These are phyloP conservation scores for Candolleomyces efflorescens DNA, from an alignment of 768 basidiomycete species.

Conservation along the genomic window DNA sequence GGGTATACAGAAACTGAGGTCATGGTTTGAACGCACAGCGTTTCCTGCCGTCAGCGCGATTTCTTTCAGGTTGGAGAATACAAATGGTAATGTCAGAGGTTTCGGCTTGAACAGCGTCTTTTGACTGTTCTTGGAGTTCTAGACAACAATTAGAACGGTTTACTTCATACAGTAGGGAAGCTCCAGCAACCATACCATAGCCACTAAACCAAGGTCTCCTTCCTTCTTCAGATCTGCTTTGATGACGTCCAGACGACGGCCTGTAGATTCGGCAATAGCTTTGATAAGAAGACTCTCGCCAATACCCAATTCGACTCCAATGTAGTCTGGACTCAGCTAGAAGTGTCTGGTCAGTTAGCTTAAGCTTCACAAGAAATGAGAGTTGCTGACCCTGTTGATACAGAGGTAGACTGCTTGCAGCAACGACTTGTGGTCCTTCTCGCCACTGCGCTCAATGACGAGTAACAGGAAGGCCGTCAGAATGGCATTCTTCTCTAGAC, in stretches of 20 bases:
- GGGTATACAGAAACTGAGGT: not conserved
- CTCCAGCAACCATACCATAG: slow-evolving; percentile 59
- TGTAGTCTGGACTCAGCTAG: slow-evolving; percentile 92
- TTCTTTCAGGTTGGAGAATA: slow-evolving; percentile 87
- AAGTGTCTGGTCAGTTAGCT: slow-evolving; percentile 7
- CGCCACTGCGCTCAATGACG: slow-evolving; percentile 81
- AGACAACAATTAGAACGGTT: not conserved
- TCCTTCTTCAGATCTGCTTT: slow-evolving; percentile 93
- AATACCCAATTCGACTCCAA: slow-evolving; percentile 93
- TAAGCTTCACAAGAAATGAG: not conserved
- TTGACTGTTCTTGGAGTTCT: slow-evolving; percentile 94
- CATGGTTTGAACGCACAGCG: slow-evolving; percentile 43
- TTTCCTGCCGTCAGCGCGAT: slow-evolving; percentile 86
- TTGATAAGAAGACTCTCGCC: slow-evolving; percentile 94
- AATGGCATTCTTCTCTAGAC: slow-evolving; percentile 85
- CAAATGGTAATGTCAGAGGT: slow-evolving; percentile 79
- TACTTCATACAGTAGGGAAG: not conserved
- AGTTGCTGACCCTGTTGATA: slow-evolving; percentile 78
- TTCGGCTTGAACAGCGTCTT: slow-evolving; percentile 95
- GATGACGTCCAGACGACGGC: slow-evolving; percentile 75
- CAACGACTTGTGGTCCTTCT: slow-evolving; percentile 69
- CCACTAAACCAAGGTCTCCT: slow-evolving; percentile 93
- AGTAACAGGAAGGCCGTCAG: slow-evolving; percentile 87
- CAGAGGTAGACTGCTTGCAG: slow-evolving; percentile 92
- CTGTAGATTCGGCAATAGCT: slow-evolving; percentile 92